phyloP scores from a whole-genome alignment of 257 asterid species.

The Datura wrightii region DNA sequence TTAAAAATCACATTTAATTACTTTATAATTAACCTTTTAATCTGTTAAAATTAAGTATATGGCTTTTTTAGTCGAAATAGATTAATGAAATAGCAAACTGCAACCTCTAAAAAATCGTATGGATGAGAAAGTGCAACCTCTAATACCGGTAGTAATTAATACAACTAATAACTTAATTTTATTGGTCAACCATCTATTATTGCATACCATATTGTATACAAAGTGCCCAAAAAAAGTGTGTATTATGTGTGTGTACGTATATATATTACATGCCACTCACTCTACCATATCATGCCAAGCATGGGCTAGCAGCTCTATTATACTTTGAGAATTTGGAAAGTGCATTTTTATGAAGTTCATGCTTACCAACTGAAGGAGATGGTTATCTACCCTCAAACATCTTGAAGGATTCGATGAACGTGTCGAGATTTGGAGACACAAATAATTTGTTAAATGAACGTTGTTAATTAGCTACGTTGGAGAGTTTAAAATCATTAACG shows the following conservation, averaged over 20 bases:
- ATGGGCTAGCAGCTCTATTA: not conserved
- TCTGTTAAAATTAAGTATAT: too few relatives aligned
- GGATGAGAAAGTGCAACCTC: not conserved
- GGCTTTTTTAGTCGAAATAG: too few relatives aligned
- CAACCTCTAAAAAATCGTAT: not conserved
- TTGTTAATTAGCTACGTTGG: too few relatives aligned
- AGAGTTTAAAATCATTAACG: not conserved
- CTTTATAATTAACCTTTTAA: too few relatives aligned
- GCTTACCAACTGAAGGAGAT: not conserved
- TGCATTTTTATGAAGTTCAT: not conserved
- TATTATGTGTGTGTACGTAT: not conserved
- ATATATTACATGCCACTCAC: constrained; percentile 19
- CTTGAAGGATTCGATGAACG: too few relatives aligned
- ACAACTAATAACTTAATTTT: not conserved
- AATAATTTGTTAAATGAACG: too few relatives aligned
- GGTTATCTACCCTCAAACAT: not conserved
- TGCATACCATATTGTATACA: not conserved
- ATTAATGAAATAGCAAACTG: not conserved
- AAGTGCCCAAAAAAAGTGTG: not conserved
- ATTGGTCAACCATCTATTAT: not conserved
- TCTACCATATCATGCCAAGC: not conserved
- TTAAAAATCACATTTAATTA: too few relatives aligned
- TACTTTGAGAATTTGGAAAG: not conserved
- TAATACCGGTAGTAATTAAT: not conserved
- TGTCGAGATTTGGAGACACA: too few relatives aligned